phyloP scores from a whole-genome alignment of 805 yeast species.

The Monosporozyma aerobia region DNA sequence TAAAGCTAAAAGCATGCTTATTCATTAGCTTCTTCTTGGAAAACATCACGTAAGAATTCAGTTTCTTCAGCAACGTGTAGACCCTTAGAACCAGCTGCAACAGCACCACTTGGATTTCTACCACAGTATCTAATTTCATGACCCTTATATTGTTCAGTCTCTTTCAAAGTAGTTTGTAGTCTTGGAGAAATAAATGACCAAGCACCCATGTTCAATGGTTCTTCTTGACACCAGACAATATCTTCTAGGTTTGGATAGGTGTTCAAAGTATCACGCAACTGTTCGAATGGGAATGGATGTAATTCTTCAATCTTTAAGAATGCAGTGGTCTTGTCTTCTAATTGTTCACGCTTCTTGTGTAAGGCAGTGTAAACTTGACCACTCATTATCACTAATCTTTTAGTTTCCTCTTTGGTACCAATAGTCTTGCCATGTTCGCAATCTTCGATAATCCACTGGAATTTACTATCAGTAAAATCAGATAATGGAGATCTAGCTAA shows the following conservation, averaged over 20 bases:
- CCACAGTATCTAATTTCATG: conserved; percentile 75
- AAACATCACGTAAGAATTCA: conserved; percentile 72
- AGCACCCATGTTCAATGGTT: conserved; percentile 95
- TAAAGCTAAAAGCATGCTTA: background rate
- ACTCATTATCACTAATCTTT: conserved; percentile 71
- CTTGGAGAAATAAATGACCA: conserved; percentile 80
- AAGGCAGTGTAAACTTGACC: conserved; percentile 96
- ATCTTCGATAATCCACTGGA: conserved; percentile 96
- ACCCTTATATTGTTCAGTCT: conserved; percentile 60
- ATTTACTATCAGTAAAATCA: conserved; percentile 86
- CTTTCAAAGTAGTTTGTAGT: conserved; percentile 61
- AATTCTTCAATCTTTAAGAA: conserved; percentile 84
- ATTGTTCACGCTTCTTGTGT: conserved; percentile 74
- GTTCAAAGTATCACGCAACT: conserved; percentile 74
- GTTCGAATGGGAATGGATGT: conserved; percentile 98
- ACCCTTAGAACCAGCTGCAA: conserved; percentile 93
- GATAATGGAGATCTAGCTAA: conserved; percentile 77
- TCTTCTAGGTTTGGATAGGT: conserved; percentile 77
- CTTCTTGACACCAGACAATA: conserved; percentile 96
- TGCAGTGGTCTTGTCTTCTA: conserved; percentile 77
- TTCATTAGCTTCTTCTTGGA: conserved; percentile 22
- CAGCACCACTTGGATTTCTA: conserved; percentile 96
- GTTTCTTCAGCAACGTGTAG: conserved; percentile 85
- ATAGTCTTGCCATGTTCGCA: conserved; percentile 72
- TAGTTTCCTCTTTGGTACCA: conserved; percentile 70